Conservation (phyloP, 768 basidiomycete genomes). For the Rhizopogon sp. region DNA sequence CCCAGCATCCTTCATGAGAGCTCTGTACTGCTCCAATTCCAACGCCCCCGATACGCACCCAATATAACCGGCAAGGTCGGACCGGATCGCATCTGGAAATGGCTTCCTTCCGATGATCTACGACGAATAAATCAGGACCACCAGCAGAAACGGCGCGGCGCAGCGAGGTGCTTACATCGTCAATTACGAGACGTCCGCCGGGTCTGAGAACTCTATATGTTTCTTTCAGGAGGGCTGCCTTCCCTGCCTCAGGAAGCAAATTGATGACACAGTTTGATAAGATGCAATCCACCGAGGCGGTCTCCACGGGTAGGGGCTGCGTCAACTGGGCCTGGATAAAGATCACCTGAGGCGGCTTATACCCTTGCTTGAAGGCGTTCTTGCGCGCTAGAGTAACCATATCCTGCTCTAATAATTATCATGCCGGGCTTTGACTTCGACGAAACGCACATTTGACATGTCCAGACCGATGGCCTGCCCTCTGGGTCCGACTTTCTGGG, state of each 20-base stretch:
- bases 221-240: conserved; percentile 40
- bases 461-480: conserved; percentile 56
- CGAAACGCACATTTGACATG: conserved; percentile 36
- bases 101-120: conserved; percentile 45
- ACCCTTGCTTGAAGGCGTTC: conserved; percentile 35
- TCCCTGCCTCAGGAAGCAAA: conserved; percentile 38
- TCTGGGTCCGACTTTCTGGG: conserved; percentile 39
- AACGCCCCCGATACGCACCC: conserved; percentile 47
- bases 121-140: not conserved
- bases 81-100: conserved; percentile 37
- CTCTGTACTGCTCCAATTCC: conserved; percentile 31
- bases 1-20: conserved; percentile 33
- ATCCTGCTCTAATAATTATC: conserved; percentile 29
- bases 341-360: conserved; percentile 44
- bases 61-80: conserved; percentile 36
- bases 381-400: conserved; percentile 45
- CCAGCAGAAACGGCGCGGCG: no score
- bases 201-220: conserved; percentile 46
- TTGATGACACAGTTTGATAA: conserved; percentile 58
- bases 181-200: conserved; percentile 48
- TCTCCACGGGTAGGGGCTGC: conserved; percentile 42
- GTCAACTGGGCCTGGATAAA: conserved; percentile 42
- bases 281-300: conserved; percentile 47
- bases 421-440: not conserved
- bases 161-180: conserved; percentile 34